These are phyloP conservation scores for Eucalyptus camaldulensis DNA, from an alignment of 345 rosid genomes.

Conservation along the genomic window DNA sequence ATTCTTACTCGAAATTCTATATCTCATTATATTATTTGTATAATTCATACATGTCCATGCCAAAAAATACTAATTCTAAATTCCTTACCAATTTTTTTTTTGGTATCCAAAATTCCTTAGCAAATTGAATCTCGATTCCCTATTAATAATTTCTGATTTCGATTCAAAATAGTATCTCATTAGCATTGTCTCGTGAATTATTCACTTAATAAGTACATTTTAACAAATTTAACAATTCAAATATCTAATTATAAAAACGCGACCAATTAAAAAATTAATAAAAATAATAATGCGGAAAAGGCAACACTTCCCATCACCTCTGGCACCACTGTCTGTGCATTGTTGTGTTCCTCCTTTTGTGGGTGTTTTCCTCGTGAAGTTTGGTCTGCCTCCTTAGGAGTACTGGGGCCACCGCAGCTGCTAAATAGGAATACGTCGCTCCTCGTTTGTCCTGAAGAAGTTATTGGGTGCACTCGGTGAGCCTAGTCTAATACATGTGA, in stretches of 20 bases:
- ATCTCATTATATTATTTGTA: background rate
- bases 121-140: background rate
- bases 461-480: background rate
- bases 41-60: background rate
- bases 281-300: background rate
- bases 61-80: background rate
- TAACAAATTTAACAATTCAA: background rate
- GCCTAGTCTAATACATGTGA: background rate
- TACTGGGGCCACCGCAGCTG: background rate
- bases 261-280: background rate
- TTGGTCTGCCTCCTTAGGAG: background rate
- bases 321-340: background rate
- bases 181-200: background rate
- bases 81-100: background rate
- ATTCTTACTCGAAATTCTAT: background rate
- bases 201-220: background rate
- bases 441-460: background rate
- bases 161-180: background rate
- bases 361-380: background rate
- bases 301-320: background rate
- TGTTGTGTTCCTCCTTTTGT: background rate
- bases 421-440: background rate
- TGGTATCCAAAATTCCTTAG: background rate
- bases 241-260: background rate
- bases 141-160: background rate